Conservation (phyloP, 2,329 filamentous ascomycete species). For the Periconia digitata region DNA sequence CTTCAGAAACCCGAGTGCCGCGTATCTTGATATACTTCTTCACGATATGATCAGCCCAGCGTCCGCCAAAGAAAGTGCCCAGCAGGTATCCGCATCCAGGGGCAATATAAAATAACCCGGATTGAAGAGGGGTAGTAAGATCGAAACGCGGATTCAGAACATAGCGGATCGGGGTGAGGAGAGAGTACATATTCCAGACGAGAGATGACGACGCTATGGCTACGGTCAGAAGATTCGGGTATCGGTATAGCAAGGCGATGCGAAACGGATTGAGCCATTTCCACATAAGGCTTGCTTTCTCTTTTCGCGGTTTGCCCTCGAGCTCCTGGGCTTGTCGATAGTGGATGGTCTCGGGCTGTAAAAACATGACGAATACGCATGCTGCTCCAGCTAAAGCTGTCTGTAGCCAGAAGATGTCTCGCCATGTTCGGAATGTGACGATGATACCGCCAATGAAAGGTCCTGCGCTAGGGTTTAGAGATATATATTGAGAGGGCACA, state of each 20-base stretch:
- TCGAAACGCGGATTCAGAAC: constrained; percentile 74
- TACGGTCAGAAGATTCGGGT: constrained; percentile 64
- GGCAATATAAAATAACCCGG: constrained; percentile 72
- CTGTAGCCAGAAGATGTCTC: constrained; percentile 77
- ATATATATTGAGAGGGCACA: constrained; percentile 3
- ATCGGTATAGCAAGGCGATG: constrained; percentile 64
- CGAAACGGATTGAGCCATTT: constrained; percentile 68
- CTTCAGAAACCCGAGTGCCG: constrained; percentile 66
- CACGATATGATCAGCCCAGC: constrained; percentile 68
- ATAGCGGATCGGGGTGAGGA: constrained; percentile 70
- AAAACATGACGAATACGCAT: constrained; percentile 61
- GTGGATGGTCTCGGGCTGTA: constrained; percentile 74
- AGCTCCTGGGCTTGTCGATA: constrained; percentile 65
- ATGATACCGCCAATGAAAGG: constrained; percentile 75
- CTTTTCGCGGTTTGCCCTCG: constrained; percentile 51
- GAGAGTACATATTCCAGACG: constrained; percentile 75
- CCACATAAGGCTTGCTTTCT: constrained; percentile 59
- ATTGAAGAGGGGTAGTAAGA: constrained; percentile 65
- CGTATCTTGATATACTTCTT: constrained; percentile 64
- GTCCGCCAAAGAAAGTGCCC: constrained; percentile 71
- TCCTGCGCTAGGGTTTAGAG: constrained; percentile 56
- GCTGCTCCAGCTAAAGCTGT: constrained; percentile 66
- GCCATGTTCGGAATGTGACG: constrained; percentile 72
- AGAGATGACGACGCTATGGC: constrained; percentile 62
- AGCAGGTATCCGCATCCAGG: constrained; percentile 70